Evolutionary conservation across 1,284 basidiomycete species (phyloP), one percentile per base, ranked within the genome.

Genomic region (Cystobasidiaceae sp.): DNA sequence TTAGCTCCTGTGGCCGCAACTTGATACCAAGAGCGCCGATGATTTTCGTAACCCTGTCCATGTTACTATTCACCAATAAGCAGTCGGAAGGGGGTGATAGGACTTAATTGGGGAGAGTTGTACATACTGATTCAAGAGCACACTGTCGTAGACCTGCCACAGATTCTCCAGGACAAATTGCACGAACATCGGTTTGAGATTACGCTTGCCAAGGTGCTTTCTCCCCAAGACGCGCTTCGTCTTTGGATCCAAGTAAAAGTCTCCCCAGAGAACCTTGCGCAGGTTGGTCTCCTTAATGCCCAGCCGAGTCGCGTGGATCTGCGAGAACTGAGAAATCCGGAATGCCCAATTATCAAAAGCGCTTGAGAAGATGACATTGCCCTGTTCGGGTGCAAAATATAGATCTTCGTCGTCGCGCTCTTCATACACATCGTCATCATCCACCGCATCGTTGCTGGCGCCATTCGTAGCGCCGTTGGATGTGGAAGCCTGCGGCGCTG

Each of bases 311-410:
- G 90, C 88, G 78, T 94, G 98, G 11, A 98, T 80, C 74, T 93
- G 86, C 0, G 96, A 91, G 75, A 99, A 99, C 71, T 90, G 90
- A 66, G 88, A 86, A 7, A 97, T 83, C 33, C 94, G 83, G 80
- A 99, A 99, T 0, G 93, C 96, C 94, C 96, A 98, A 2, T 93
- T 93, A 74, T 97, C 93, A 65, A 97, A 86, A 2, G 96, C 96
- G 34, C 89, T 93, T 0, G 94, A 90, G 76, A 99, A 99, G 46
- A 98, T 84, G 45, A 99, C 96, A 74, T 97, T 98, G 23, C 96
- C 96, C 66, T 86, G 84, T 73, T 94, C 89, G 0, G 96, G 96
- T 2, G 93, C 90, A 73, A 99, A 98, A 79, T 98, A 98, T 64
- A 98, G 86, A 76, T 96, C 93, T 75, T 94, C 90, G 74, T 98